A percentile compares a stretch with the other conserved stretches of the same genome.
Conservation (phyloP, 495 filamentous ascomycete species). For the Neurospora sp. region DNA sequence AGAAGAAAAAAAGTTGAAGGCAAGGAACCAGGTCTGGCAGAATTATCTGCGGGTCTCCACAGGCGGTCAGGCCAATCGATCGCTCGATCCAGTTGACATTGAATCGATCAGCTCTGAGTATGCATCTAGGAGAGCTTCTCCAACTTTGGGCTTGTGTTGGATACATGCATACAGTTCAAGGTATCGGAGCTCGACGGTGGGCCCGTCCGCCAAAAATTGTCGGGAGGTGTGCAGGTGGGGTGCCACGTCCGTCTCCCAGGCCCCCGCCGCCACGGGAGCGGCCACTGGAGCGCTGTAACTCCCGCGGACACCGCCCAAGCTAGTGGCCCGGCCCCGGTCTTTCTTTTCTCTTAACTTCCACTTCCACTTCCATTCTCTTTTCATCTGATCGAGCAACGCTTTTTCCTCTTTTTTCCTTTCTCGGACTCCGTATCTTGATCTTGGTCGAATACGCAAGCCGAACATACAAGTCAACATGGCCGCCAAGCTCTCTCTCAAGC, state of each 20-base stretch:
- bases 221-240: background rate
- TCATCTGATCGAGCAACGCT: background rate
- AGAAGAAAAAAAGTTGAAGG: slow-evolving; percentile 19
- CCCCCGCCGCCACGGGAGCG: background rate
- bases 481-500: slow-evolving; percentile 29
- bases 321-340: slow-evolving; percentile 1
- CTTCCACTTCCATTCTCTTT: background rate
- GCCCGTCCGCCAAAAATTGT: background rate
- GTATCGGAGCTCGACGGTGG: background rate
- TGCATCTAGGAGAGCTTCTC: background rate
- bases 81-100: background rate
- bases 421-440: background rate
- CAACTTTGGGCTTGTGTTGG: background rate
- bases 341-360: background rate
- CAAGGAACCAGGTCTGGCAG: slow-evolving; percentile 8
- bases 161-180: background rate
- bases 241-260: background rate
- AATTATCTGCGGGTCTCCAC: slow-evolving; percentile 1
- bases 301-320: background rate
- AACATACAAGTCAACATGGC: slow-evolving; percentile 17
- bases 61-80: slow-evolving; percentile 4
- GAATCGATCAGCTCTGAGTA: background rate
- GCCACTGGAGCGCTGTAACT: background rate
- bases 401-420: background rate
- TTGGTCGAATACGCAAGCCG: background rate